Base-by-base conservation (phyloP, 352 stramenopile genomes). In the Globisporangium paroecandrum region DNA sequence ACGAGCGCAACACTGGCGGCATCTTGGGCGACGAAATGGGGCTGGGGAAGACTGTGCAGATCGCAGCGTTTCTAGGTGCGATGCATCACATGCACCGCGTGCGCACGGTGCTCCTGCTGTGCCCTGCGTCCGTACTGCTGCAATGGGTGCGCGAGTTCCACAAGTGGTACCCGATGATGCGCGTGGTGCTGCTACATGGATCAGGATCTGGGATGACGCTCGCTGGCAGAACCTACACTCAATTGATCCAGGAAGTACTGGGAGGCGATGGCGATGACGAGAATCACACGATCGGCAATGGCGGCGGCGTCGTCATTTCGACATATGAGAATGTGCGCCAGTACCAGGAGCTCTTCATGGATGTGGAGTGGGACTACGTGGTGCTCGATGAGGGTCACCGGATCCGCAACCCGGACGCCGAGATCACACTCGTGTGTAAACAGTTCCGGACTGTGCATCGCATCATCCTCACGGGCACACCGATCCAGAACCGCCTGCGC, bases 361-460 rank as follows among this genome's bases (percentile, higher is more conserved):
- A 84, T 32, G 82, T 97, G 53, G 79, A 94, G 65, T 99, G 97
- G 97, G 97, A 97, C 69, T 99, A 99, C 68, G 92, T 98, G 36
- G 88, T 99, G 15, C 84, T 99, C 56, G 98, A 99, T 69, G 98
- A 99, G 82, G 98, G 97, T 32, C 97, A 99, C 77, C 97, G 97
- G 58, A 99, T 99, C 68, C 86, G 97, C 36, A 99, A 99, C 77
- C 97, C 97, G 4, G 94, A 99, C 64, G 96, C 97, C 9, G 94
- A 98, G 71, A 97, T 99, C 54, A 98, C 97, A 27, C 70, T 98
- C 47, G 93, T 94, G 29, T 98, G 94, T 77, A 99, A 99, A 68
- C 81, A 94, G 65, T 69, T 98, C 34, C 80, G 82, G 27, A 96
- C 91, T 0, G 78, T 97, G 13, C 93, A 98, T 71, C 89, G 96